These are phyloP conservation scores for Sphagnurus paluster DNA, from an alignment of 1,284 basidiomycete species.

Conservation along the genomic window DNA sequence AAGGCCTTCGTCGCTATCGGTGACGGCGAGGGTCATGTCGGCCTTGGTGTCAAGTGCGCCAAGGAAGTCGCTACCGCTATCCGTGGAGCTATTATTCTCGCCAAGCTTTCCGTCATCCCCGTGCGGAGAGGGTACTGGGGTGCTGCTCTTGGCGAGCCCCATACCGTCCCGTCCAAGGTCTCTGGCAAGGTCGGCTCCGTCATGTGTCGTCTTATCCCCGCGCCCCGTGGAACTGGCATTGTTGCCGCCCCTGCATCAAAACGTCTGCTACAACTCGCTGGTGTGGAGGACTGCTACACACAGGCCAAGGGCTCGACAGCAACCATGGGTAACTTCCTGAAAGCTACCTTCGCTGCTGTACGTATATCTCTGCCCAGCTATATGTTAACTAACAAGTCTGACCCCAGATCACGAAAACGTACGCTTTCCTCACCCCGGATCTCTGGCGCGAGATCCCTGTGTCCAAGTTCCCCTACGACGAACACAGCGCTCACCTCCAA, in stretches of 20 bases:
- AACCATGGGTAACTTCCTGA: slow-evolving; percentile 99
- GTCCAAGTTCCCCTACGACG: slow-evolving; percentile 90
- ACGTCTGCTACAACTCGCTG: slow-evolving; percentile 96
- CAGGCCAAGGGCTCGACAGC: slow-evolving; percentile 98
- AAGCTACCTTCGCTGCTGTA: slow-evolving; percentile 96
- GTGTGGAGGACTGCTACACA: slow-evolving; percentile 95
- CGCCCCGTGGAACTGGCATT: slow-evolving; percentile 98
- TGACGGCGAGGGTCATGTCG: slow-evolving; percentile 98
- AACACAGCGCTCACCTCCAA: slow-evolving; percentile 90
- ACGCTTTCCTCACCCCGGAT: slow-evolving; percentile 96
- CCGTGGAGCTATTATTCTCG: slow-evolving; percentile 97
- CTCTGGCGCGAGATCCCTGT: slow-evolving; percentile 95
- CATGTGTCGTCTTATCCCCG: slow-evolving; percentile 99
- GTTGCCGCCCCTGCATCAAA: slow-evolving; percentile 98
- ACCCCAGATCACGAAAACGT: slow-evolving; percentile 91
- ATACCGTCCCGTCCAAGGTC: slow-evolving; percentile 99
- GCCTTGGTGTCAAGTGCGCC: slow-evolving; percentile 99
- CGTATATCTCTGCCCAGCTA: slow-evolving; percentile 29
- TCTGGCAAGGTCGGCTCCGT: slow-evolving; percentile 99
- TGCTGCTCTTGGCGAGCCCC: slow-evolving; percentile 96
- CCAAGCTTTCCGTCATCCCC: slow-evolving; percentile 94
- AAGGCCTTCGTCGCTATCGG: slow-evolving; percentile 99
- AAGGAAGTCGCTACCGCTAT: slow-evolving; percentile 99
- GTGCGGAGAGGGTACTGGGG: slow-evolving; percentile 99
- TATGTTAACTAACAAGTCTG: background rate